phyloP scores from a whole-genome alignment of 1,284 basidiomycete species.

The Phylloboletellus chloephorus region DNA sequence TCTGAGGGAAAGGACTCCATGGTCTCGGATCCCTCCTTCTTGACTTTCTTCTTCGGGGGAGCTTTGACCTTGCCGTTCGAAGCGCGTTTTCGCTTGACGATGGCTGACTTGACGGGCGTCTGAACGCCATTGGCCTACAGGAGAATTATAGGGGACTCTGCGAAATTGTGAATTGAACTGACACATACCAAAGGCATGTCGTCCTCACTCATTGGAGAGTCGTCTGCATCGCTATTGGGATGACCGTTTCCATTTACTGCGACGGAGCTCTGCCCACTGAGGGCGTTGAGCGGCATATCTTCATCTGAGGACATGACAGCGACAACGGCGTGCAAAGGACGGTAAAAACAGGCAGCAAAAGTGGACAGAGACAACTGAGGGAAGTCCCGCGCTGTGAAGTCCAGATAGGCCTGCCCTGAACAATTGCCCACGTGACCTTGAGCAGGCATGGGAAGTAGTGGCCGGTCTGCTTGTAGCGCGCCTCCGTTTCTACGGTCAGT shows the following conservation, averaged over 20 bases:
- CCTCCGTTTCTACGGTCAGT: conserved; percentile 10
- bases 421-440: conserved; percentile 21
- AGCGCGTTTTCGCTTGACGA: conserved; percentile 36
- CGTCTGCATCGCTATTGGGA: conserved; percentile 36
- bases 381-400: conserved; percentile 37
- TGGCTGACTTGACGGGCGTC: conserved; percentile 41
- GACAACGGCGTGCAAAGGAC: conserved; percentile 2
- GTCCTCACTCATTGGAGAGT: conserved; percentile 57
- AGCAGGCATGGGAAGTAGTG: background rate
- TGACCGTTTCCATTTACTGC: conserved; percentile 43
- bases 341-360: conserved; percentile 14
- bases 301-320: conserved; percentile 56
- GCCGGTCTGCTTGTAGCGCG: background rate
- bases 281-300: conserved; percentile 56
- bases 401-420: conserved; percentile 57
- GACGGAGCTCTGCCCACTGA: conserved; percentile 36
- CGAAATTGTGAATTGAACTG: conserved; percentile 3
- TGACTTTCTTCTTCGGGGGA: conserved; percentile 63
- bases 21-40: conserved; percentile 45
- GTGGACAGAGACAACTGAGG: conserved; percentile 21
- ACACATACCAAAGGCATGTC: conserved; percentile 64
- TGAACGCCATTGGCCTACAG: conserved; percentile 33
- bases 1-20: conserved; percentile 35
- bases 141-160: conserved; percentile 20
- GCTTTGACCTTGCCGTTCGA: conserved; percentile 40